Evolutionary conservation across 805 yeast genomes (phyloP), one percentile per base, ranked within the genome.

Genomic region (Clavispora vitiphila): DNA sequence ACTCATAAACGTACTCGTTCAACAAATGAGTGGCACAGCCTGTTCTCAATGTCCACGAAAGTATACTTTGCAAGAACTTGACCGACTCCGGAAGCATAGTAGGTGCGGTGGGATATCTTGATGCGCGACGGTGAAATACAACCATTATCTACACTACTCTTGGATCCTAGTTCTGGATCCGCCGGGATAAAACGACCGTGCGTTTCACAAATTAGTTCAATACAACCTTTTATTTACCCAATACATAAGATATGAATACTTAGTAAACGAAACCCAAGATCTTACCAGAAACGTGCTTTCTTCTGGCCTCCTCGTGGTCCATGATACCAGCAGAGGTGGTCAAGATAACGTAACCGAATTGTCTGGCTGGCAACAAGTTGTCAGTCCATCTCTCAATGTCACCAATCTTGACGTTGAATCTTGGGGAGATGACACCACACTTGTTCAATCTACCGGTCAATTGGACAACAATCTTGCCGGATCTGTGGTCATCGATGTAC

Each of bases 221-320:
- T n/a, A 32, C 23, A 38, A 21, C 38, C 38, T 31, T 41, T 36
- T 29, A 37, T 32, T 41, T 38, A 34, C 41, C 37, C 34, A 34
- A 19, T 27, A 27, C 16, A 38, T 34, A 16, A 20, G 14, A 29
- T 29, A 29, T 29, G 16, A 19, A 25, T 21, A 14, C 21, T 32
- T 86, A 90, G 86, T 90, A 90, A 57, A 90, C 96, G 80, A 87
- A 90, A 71, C 97, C 98, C 69, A 90, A 85, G 76, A 90, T 86
- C 83, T 90, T 90, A 76, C 98, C 98, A 61, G 96, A 88, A 62
- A 90, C 97, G 80, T 90, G 97, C 86, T 90, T 91, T 83, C 97
- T 86, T 84, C 96, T 87, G 67, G 98, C 98, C 80, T 90, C 97
- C 81, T 91, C 97, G 81, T 90, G 98, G 83, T 91, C 97, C 96